These are phyloP conservation scores for Stentor coeruleus DNA, from an alignment of 73 alveolate genomes.

Conservation along the genomic window DNA sequence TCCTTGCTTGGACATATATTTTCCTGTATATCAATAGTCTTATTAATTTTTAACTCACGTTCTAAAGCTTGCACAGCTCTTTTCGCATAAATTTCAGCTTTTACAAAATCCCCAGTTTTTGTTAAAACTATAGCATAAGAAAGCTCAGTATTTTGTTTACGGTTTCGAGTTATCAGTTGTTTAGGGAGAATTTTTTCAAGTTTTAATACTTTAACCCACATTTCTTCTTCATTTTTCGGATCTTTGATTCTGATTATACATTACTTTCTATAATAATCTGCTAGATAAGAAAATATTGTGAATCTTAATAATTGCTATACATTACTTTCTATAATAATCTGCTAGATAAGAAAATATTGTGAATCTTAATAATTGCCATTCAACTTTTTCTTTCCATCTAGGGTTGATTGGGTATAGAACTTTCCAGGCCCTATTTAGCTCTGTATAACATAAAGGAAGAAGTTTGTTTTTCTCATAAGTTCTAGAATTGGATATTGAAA, in stretches of 20 bases:
- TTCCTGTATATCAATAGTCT: slow-evolving; percentile 18
- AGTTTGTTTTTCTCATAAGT: not conserved
- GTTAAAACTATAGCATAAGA: slow-evolving; percentile 10
- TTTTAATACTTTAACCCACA: not conserved
- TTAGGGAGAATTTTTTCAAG: not conserved
- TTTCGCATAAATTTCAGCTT: slow-evolving; percentile 23
- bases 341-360: not conserved
- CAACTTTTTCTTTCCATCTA: not conserved
- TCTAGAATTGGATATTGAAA: not conserved
- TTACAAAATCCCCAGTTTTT: not conserved
- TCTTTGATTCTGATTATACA: not conserved
- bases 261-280: slow-evolving; percentile 22
- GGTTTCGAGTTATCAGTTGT: not conserved
- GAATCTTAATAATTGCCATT: slow-evolving; percentile 20
- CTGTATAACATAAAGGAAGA: not conserved
- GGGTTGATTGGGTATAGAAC: not conserved
- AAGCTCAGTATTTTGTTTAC: not conserved
- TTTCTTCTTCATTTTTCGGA: not conserved
- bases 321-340: slow-evolving; percentile 19
- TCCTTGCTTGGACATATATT: slow-evolving; percentile 3
- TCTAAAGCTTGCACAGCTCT: slow-evolving; percentile 23
- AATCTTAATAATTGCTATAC: not conserved
- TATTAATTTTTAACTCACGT: slow-evolving; percentile 24
- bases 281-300: not conserved
- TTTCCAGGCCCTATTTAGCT: not conserved